A percentile compares a stretch with the other conserved stretches of the same genome.
phyloP scores from a whole-genome alignment of 2,329 filamentous ascomycete genomes.

The Phialophora tarda region DNA sequence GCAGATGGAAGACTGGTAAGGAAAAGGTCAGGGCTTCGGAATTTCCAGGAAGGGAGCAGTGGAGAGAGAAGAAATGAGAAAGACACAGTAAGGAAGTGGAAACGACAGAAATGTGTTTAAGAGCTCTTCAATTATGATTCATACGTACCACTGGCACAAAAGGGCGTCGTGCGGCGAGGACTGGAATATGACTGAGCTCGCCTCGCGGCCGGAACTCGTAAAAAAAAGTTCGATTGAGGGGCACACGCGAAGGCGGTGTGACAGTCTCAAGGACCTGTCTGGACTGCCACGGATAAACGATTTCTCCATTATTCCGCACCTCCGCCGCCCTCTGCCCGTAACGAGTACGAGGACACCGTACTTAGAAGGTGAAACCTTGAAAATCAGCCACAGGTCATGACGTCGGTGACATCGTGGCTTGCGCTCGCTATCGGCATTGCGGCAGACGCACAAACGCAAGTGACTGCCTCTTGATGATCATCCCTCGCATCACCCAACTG shows the following conservation, averaged over 20 bases:
- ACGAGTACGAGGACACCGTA: neutral
- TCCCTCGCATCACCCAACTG: neutral
- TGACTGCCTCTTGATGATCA: slow-evolving; percentile 6
- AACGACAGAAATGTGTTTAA: neutral
- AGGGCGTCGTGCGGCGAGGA: slow-evolving; percentile 23
- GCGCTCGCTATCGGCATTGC: neutral
- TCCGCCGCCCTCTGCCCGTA: neutral
- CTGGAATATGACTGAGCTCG: slow-evolving; percentile 13
- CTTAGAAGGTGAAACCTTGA: neutral
- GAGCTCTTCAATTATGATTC: slow-evolving; percentile 20
- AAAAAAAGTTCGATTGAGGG: slow-evolving; percentile 17
- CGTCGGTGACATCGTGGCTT: neutral
- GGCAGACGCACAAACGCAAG: slow-evolving; percentile 7
- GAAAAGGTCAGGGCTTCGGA: neutral
- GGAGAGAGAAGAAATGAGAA: neutral
- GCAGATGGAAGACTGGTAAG: slow-evolving; percentile 54
- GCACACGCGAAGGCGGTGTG: slow-evolving; percentile 7
- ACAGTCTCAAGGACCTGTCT: neutral
- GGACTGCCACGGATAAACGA: slow-evolving; percentile 14
- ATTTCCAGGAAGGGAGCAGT: neutral
- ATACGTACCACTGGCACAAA: slow-evolving; percentile 20
- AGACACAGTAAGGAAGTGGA: slow-evolving; percentile 1
- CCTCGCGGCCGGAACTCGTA: neutral
- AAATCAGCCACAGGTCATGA: slow-evolving; percentile 2
- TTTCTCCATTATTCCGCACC: slow-evolving; percentile 7